Conservation (phyloP, 1,284 basidiomycete species). For the Melanopsichium pennsylvanicum region DNA sequence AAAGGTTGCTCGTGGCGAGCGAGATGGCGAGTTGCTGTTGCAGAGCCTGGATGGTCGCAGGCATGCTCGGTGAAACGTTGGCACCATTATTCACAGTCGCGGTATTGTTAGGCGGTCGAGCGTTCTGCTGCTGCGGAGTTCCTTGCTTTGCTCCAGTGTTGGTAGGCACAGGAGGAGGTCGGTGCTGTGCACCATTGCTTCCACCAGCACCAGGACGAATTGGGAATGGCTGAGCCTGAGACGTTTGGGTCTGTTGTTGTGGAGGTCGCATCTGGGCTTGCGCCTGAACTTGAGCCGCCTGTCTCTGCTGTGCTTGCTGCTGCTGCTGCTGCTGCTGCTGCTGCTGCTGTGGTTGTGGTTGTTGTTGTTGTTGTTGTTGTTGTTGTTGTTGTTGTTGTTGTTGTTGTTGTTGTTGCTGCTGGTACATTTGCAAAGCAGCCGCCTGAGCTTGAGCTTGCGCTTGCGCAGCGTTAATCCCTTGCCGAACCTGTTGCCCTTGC, state of each 20-base stretch:
- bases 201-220: too few species aligned
- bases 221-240: too few species aligned
- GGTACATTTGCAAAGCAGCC: conserved; percentile 29
- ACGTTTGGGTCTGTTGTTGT: background rate
- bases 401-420: conserved; percentile 45
- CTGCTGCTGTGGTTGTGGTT: too few species aligned
- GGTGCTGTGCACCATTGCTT: background rate
- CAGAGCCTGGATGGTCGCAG: conserved; percentile 54
- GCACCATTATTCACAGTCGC: background rate
- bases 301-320: too few species aligned
- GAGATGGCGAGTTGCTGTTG: conserved; percentile 57
- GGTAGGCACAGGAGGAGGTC: too few species aligned
- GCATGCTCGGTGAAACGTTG: conserved; percentile 19
- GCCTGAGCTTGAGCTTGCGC: conserved; percentile 24
- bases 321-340: too few species aligned
- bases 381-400: too few species aligned
- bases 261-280: conserved; percentile 39
- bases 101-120: conserved; percentile 4
- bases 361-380: too few species aligned
- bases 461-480: too few species aligned
- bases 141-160: too few species aligned
- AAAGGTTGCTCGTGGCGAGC: conserved; percentile 49
- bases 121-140: conserved; percentile 1
- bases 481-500: background rate
- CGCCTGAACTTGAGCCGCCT: conserved; percentile 36